A percentile compares a stretch with the other conserved stretches of the same genome.
Evolutionary conservation across 2,329 filamentous ascomycete genomes (phyloP).

Genomic region (Zymoseptoria ardabiliae): DNA sequence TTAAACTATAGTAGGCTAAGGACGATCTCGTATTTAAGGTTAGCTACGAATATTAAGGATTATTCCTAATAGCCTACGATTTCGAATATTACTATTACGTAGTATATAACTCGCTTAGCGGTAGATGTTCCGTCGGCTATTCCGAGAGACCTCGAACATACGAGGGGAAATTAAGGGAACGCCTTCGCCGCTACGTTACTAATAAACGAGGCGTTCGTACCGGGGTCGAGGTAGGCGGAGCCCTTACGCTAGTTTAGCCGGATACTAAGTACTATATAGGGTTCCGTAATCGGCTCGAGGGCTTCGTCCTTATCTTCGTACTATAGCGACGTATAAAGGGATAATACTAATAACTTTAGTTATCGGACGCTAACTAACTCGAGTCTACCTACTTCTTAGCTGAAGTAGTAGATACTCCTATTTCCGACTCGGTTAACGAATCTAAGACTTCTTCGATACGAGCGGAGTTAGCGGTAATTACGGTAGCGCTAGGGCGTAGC

Average conservation of each 20-base stretch:
- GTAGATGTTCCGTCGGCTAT: no score
- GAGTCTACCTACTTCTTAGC: background rate
- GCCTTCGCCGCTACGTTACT: no score
- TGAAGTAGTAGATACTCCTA: background rate
- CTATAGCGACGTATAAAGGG: background rate
- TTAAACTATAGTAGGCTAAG: background rate
- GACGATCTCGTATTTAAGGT: background rate
- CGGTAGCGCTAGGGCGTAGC: background rate
- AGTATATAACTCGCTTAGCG: background rate
- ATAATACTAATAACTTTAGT: background rate
- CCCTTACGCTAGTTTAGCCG: no score
- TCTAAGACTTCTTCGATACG: background rate
- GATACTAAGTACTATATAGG: no score
- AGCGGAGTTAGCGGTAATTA: no score
- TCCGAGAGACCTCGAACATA: no score
- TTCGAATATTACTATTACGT: background rate
- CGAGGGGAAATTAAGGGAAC: no score
- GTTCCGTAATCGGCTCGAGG: no score
- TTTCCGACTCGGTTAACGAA: background rate
- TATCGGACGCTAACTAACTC: background rate
- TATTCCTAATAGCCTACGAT: background rate
- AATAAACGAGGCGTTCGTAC: no score
- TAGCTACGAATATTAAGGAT: background rate
- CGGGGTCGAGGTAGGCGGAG: no score
- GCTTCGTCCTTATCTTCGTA: background rate